Conservation (phyloP, 139 green algal species). For the Pleodorina starrii region DNA sequence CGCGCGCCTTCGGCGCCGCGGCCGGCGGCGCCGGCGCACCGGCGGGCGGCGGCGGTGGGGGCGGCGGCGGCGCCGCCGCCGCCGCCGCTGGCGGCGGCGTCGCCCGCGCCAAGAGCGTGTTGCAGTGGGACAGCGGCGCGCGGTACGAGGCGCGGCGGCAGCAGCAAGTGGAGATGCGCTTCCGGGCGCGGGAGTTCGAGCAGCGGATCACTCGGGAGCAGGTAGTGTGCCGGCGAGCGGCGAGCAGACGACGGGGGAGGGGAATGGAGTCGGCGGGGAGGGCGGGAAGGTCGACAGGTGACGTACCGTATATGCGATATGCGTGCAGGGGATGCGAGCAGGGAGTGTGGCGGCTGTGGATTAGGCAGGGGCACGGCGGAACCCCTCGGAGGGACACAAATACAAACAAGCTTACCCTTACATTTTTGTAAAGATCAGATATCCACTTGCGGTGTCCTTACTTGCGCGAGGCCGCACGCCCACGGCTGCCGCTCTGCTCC, state of each 20-base stretch:
- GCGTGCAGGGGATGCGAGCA: no score
- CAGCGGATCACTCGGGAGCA: constrained; percentile 58
- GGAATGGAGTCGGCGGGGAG: background rate
- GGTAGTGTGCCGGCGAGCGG: constrained; percentile 34
- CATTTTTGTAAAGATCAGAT: no score
- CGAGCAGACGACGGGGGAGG: background rate
- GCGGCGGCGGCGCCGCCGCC: background rate
- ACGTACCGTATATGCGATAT: no score
- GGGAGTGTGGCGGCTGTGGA: no score
- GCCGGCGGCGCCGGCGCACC: background rate
- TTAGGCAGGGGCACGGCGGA: no score
- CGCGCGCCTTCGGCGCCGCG: background rate
- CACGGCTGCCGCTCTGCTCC: no score
- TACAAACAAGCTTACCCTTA: no score
- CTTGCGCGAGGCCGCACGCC: no score
- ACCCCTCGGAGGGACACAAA: no score
- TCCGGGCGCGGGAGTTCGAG: constrained; percentile 57
- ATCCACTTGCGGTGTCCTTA: no score
- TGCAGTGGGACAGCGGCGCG: constrained; percentile 60
- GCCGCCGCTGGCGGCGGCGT: background rate
- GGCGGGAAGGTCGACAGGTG: constrained; percentile 53
- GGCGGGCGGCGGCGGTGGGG: background rate
- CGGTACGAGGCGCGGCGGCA: constrained; percentile 49
- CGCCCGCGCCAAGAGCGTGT: background rate
- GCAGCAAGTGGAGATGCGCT: constrained; percentile 56